Evolutionary conservation across 805 yeast species (phyloP).

Genomic region (Nakazawaea ernobii): DNA sequence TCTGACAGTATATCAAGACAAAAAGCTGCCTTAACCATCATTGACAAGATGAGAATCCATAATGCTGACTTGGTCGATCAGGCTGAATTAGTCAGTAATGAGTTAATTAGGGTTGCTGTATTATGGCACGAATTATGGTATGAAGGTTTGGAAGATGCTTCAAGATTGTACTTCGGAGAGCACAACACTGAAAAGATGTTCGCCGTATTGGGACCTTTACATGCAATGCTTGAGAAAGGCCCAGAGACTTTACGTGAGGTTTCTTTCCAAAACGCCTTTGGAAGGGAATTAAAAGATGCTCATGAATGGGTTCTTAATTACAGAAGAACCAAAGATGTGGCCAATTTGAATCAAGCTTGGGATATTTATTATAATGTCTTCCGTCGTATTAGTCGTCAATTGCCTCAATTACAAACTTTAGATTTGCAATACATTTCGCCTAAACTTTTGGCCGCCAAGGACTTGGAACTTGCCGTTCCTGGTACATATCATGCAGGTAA

Average conservation of each 20-base stretch:
- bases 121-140: constrained; percentile 98
- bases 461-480: constrained; percentile 86
- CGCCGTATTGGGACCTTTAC: constrained; percentile 83
- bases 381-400: constrained; percentile 81
- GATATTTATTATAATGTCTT: constrained; percentile 92
- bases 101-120: constrained; percentile 89
- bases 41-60: constrained; percentile 88
- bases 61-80: constrained; percentile 83
- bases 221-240: constrained; percentile 75
- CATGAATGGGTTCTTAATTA: constrained; percentile 88
- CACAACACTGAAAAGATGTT: constrained; percentile 94
- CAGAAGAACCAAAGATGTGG: constrained; percentile 77
- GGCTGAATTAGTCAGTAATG: constrained; percentile 90
- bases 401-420: constrained; percentile 79
- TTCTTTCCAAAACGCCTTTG: constrained; percentile 89
- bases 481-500: constrained; percentile 88
- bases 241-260: constrained; percentile 92
- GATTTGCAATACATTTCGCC: constrained; percentile 95
- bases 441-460: constrained; percentile 66
- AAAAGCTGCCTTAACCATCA: constrained; percentile 84
- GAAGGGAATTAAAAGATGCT: constrained; percentile 88
- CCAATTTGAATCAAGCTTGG: constrained; percentile 96
- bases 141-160: constrained; percentile 95
- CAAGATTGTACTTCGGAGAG: constrained; percentile 87
- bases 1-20: constrained; percentile 88